phyloP scores from a whole-genome alignment of 108 stramenopile genomes.

The Bacterosira constricta region DNA sequence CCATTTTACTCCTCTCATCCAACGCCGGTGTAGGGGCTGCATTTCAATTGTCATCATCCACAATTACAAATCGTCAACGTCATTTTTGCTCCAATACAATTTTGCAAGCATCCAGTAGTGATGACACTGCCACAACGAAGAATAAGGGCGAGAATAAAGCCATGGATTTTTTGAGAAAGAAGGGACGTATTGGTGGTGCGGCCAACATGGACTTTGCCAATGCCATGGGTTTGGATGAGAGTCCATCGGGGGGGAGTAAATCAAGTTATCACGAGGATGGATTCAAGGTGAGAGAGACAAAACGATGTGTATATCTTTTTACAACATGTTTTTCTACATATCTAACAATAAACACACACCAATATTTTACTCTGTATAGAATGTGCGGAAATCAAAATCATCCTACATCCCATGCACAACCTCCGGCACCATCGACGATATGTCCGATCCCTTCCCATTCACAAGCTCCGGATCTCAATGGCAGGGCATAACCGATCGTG shows the following conservation, averaged over 20 bases:
- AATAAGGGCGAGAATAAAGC: conserved; percentile 63
- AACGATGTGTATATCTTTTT: background rate
- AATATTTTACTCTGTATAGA: background rate
- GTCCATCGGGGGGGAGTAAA: conserved; percentile 54
- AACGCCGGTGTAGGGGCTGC: background rate
- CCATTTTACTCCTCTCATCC: background rate
- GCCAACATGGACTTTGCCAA: conserved; percentile 71
- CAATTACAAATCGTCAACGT: background rate
- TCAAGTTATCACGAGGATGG: conserved; percentile 33
- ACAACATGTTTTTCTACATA: background rate
- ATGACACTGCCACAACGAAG: background rate
- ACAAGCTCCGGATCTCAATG: conserved; percentile 77
- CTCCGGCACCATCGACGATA: conserved; percentile 75
- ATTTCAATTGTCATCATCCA: conserved; percentile 4
- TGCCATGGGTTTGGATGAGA: conserved; percentile 77
- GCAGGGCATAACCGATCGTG: conserved; percentile 70
- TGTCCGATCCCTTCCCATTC: conserved; percentile 73
- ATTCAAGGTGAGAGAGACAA: conserved; percentile 28
- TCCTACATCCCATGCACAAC: conserved; percentile 58
- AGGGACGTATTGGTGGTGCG: conserved; percentile 68
- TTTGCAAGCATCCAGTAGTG: background rate
- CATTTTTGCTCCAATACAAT: no score
- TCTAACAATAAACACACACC: background rate
- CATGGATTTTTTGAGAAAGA: conserved; percentile 73
- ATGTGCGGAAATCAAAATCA: conserved; percentile 52